phyloP scores from a whole-genome alignment of 257 asterid species.

The Penstemon newberryi region DNA sequence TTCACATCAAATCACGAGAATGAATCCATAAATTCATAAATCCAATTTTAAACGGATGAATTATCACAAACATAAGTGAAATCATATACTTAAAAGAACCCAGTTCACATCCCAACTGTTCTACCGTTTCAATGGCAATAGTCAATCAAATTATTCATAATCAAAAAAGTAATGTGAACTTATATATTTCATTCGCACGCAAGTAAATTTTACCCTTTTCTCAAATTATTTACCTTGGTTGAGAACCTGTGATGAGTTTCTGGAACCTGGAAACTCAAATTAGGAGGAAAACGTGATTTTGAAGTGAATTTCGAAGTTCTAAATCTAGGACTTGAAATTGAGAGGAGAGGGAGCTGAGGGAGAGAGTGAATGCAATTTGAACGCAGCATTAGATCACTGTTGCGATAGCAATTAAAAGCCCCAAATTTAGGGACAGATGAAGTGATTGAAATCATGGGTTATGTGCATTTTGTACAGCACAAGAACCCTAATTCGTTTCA shows the following conservation, averaged over 20 bases:
- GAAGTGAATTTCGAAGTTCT: conserved; percentile 49
- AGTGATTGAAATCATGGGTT: conserved; percentile 46
- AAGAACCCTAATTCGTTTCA: conserved; percentile 42
- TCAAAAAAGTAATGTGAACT: neutral
- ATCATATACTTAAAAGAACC: conserved; percentile 7
- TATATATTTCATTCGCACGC: neutral
- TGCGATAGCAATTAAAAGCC: conserved; percentile 33
- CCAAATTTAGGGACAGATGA: conserved; percentile 37
- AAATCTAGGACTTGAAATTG: conserved; percentile 37
- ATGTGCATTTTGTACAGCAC: conserved; percentile 46
- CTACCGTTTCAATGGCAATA: neutral
- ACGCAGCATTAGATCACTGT: conserved; percentile 64
- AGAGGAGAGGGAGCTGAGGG: conserved; percentile 49
- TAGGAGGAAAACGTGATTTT: conserved; percentile 39
- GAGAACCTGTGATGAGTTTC: conserved; percentile 44
- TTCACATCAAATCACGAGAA: conserved; percentile 9
- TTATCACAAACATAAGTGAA: neutral
- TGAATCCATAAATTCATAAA: neutral
- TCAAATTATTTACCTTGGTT: conserved; percentile 50
- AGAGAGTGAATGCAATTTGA: conserved; percentile 54
- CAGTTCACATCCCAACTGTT: conserved; percentile 9
- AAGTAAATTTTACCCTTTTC: conserved; percentile 12
- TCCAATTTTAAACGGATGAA: conserved; percentile 4
- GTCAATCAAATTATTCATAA: conserved; percentile 3
- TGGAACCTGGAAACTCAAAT: conserved; percentile 35